Base-by-base conservation (phyloP, 1,284 basidiomycete species). In the Pseudozyma sp. region DNA sequence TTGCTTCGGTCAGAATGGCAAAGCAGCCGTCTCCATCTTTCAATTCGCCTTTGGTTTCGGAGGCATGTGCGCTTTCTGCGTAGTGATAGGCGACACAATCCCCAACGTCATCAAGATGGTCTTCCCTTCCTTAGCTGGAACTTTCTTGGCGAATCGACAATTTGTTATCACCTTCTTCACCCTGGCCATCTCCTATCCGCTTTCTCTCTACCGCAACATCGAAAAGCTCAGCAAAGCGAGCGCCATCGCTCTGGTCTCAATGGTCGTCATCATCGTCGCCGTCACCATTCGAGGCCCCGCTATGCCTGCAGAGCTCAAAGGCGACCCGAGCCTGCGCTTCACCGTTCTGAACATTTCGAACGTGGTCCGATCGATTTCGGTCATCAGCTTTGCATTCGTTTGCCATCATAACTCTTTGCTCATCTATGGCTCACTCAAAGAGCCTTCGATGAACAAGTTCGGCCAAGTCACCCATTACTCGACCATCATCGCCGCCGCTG, bases 1-100 rank as follows among this genome's bases (percentile, higher is more conserved):
- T 63, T 97, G 95, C 86, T 99, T 96, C 83, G 97, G 97, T 10
- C 86, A 89, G 14, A 65, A 79, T 31, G 83, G 83, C 3, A 79
- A 80, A 50, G 93, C 93, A 3, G 93, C 94, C 0, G 94, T 98
- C 13, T 97, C 95, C 0, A 92, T 98, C 86, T 99, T 99, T 85
- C 97, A 99, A 84, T 98, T 99, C 81, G 89, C 94, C 0, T 98
- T 98, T 82, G 96, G 96, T 2, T 97, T 97, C 77, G 96, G 96
- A 80, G 95, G 94, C 90, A 86, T 81, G 89, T 85, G 77, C 59
- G 83, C 83, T 12, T 85, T 84, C 38, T 83, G 82, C 64, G 82
- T 83, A 19, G 79, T 80, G n/a, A 78, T 80, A 21, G 92, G 97
- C 77, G 97, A 99, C 85, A 97, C 96, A 2, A 93, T 99, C 81